Evolutionary conservation across 495 filamentous ascomycete genomes (phyloP), one percentile per base, ranked within the genome.

Genomic region (Terfezia claveryi): DNA sequence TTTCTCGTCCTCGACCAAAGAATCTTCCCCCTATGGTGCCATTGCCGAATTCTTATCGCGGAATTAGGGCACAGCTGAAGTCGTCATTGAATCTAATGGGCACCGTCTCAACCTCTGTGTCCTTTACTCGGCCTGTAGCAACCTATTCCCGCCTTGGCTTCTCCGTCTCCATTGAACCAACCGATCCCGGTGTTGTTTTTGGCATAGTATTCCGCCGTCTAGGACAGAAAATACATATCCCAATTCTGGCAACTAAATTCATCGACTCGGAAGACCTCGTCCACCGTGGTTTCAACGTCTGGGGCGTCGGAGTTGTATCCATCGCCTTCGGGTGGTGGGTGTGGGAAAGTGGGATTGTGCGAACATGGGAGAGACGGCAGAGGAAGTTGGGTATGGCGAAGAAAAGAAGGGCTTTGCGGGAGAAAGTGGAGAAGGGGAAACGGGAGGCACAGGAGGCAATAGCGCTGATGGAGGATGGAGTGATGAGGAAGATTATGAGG

Each of bases 401-500:
- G 27, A 66, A 62, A 53, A 69, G 73, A 51, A 68, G 69, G 11
- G 63, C 69, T 23, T 54, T 74, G 20, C 70, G 66, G 46, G 68
- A 68, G 38, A 60, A 69, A 49, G 62, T 78, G 8, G 68, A 70
- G 0, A 61, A 69, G 56, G 70, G 69, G 49, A 65, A 67, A 3
- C 66, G 64, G 6, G 74, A 77, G 52, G 77, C 75, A 38, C 66
- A 68, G 51, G 70, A 77, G 56, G 69, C 76, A 32, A 73, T 73
- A 49, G 69, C 70, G 52, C 59, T 79, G 38, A 74, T 80, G 70
- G 57, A 58, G 0, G 71, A 73, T 1, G 69, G 72, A 38, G 76
- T 76, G 3, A 69, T 66, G 58, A 63, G 68, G 17, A 68, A 71
- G 17, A 75, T 77, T 62, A 60, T 59, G 8, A 65, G 58, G 49